These are phyloP conservation scores for Hibiscus tridactylites DNA, from an alignment of 345 rosid species.

Conservation along the genomic window DNA sequence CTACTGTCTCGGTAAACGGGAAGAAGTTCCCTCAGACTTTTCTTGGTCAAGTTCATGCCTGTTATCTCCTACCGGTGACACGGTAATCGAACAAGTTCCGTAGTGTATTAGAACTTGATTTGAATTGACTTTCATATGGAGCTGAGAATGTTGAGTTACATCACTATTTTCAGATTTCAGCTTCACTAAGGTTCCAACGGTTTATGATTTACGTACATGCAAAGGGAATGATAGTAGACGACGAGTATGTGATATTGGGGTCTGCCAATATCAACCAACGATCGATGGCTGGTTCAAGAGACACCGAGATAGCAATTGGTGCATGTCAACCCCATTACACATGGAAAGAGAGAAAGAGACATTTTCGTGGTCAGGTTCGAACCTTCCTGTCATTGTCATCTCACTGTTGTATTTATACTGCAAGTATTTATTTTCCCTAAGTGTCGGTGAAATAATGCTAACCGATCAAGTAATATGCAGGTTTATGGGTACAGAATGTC, in stretches of 20 bases:
- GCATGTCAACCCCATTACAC: constrained; percentile 63
- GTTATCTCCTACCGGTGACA: constrained; percentile 12
- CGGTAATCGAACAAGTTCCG: constrained; percentile 22
- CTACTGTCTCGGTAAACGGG: neutral
- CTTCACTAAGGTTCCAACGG: neutral
- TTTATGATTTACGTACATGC: neutral
- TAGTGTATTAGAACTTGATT: neutral
- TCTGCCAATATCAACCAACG: constrained; percentile 85
- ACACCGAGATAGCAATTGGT: constrained; percentile 89
- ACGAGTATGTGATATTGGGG: constrained; percentile 41
- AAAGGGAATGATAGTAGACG: neutral
- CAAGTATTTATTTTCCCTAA: neutral
- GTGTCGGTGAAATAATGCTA: neutral
- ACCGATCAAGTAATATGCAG: constrained; percentile 23
- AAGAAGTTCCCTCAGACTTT: constrained; percentile 6
- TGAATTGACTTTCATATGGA: neutral
- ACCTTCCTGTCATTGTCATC: neutral
- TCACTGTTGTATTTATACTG: neutral
- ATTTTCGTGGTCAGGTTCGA: constrained; percentile 59
- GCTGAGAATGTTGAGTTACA: neutral
- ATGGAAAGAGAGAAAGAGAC: constrained; percentile 44
- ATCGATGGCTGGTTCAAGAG: constrained; percentile 76
- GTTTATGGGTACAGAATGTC: constrained; percentile 82
- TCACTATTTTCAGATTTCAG: neutral
- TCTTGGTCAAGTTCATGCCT: neutral